Conservation (phyloP, 2,329 filamentous ascomycete species). For the Tympanopsis confertula region DNA sequence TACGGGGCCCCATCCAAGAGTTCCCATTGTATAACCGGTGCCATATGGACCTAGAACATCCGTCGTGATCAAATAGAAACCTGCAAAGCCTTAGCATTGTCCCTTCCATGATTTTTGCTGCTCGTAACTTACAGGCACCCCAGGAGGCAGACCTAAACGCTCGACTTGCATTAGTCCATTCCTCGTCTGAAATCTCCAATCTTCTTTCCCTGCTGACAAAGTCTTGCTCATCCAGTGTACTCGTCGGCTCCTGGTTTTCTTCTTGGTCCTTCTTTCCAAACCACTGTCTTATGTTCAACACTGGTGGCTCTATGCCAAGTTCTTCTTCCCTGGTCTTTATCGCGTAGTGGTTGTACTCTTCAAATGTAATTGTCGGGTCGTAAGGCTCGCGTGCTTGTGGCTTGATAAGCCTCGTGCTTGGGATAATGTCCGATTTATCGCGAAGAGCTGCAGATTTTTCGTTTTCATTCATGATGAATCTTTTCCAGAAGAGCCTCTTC, state of each 20-base stretch:
- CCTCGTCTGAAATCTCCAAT: constrained; percentile 19
- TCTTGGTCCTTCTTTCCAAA: constrained; percentile 9
- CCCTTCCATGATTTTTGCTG: neutral
- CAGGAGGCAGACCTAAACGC: constrained; percentile 30
- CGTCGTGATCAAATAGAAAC: constrained; percentile 36
- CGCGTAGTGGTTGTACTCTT: constrained; percentile 21
- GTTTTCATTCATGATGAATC: no score
- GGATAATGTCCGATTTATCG: no score
- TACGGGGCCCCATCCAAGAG: constrained; percentile 19
- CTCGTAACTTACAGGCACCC: constrained; percentile 17
- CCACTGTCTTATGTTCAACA: constrained; percentile 9
- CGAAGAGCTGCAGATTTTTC: no score
- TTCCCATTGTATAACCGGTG: constrained; percentile 17
- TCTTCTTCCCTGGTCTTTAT: constrained; percentile 18
- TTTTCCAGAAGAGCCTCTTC: no score
- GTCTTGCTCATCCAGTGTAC: constrained; percentile 1
- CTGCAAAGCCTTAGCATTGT: constrained; percentile 3
- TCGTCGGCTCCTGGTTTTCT: constrained; percentile 7
- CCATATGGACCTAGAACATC: constrained; percentile 32
- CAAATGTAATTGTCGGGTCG: constrained; percentile 17
- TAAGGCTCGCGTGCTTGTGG: constrained; percentile 8
- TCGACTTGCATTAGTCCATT: constrained; percentile 33
- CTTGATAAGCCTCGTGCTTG: no score
- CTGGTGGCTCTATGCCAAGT: constrained; percentile 6
- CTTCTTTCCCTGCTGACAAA: constrained; percentile 5